Evolutionary conservation across 139 green algal genomes (phyloP).

Genomic region (Desmodesmus armatus): DNA sequence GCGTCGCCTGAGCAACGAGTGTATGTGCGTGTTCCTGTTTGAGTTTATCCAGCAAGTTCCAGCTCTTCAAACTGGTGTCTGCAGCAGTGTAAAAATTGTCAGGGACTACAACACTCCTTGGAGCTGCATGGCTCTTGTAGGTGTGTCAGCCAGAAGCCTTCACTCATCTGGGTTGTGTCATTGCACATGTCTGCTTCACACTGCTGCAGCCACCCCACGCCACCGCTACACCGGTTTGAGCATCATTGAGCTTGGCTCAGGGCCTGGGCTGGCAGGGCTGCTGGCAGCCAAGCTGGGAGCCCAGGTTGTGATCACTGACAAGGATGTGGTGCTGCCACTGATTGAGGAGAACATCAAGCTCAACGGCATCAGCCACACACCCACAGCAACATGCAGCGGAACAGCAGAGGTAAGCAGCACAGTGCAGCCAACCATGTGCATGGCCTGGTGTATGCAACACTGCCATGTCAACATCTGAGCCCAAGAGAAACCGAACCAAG

Average conservation of each 20-base stretch:
- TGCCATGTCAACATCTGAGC: neutral
- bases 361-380: slow-evolving; percentile 44
- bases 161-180: no score
- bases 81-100: no score
- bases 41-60: no score
- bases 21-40: no score
- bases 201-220: slow-evolving; percentile 49
- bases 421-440: neutral
- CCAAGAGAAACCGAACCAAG: no score
- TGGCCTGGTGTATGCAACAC: neutral
- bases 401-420: slow-evolving; percentile 35
- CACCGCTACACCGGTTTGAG: slow-evolving; percentile 60
- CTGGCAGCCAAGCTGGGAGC: slow-evolving; percentile 64
- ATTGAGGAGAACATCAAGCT: slow-evolving; percentile 58
- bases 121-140: neutral
- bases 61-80: no score
- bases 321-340: slow-evolving; percentile 53
- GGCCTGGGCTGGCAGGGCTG: slow-evolving; percentile 63
- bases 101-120: no score
- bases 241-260: slow-evolving; percentile 65
- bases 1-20: neutral
- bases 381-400: slow-evolving; percentile 18
- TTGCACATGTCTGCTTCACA: neutral
- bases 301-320: slow-evolving; percentile 68
- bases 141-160: neutral